phyloP scores from a whole-genome alignment of 345 rosid species.

The Laguncularia racemosa region DNA sequence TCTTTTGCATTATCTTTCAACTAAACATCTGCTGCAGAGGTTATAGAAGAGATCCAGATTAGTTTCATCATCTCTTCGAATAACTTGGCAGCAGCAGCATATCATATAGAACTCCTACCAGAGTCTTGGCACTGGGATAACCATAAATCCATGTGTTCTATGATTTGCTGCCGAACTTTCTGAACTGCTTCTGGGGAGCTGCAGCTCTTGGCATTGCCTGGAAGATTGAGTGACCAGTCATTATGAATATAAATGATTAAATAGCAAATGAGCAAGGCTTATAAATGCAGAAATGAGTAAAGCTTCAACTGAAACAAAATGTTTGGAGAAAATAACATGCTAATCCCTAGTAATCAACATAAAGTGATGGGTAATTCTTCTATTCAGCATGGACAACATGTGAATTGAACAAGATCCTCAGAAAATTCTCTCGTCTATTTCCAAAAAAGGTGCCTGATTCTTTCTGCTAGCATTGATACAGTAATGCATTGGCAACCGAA shows the following conservation, averaged over 20 bases:
- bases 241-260: neutral
- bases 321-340: too few relatives aligned
- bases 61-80: slow-evolving; percentile 2
- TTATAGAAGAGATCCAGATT: slow-evolving; percentile 8
- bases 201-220: slow-evolving; percentile 74
- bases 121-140: slow-evolving; percentile 56
- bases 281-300: neutral
- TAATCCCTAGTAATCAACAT: too few relatives aligned
- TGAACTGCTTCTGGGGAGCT: slow-evolving; percentile 80
- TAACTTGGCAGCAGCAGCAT: neutral
- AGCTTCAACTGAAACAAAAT: neutral
- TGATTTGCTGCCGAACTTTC: slow-evolving; percentile 72
- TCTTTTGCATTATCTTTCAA: neutral
- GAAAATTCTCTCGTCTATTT: too few relatives aligned
- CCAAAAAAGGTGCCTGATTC: too few relatives aligned
- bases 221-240: neutral
- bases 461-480: too few relatives aligned
- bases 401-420: too few relatives aligned
- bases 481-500: too few relatives aligned
- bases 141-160: slow-evolving; percentile 86
- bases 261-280: neutral
- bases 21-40: slow-evolving; percentile 14
- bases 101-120: slow-evolving; percentile 33
- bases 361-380: too few relatives aligned
- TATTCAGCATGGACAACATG: too few relatives aligned